Percentiles rank a stretch among this genome's conserved stretches.
Evolutionary conservation across 1,139 yeast genomes (phyloP).

Genomic region (Saccharomyces hybrid): DNA sequence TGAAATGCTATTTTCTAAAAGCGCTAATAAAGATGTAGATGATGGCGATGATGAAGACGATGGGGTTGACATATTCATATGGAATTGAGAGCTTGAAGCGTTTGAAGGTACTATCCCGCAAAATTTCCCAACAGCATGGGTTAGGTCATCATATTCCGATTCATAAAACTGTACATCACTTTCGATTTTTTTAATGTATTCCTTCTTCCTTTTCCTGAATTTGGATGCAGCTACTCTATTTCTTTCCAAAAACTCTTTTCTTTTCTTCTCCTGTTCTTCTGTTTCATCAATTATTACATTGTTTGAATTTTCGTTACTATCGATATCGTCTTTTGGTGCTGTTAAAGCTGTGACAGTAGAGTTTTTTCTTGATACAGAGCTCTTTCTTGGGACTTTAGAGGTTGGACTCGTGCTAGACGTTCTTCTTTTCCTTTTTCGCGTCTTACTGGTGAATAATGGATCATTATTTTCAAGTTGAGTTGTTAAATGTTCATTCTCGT

Average conservation of each 20-base stretch:
- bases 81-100: not conserved
- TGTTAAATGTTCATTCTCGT: not conserved
- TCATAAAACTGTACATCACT: slow-evolving; percentile 63
- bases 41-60: slow-evolving; percentile 9
- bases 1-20: slow-evolving; percentile 20
- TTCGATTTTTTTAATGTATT: slow-evolving; percentile 76
- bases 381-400: slow-evolving; percentile 1
- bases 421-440: not conserved
- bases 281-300: slow-evolving; percentile 16
- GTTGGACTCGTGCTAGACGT: slow-evolving; percentile 11
- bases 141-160: slow-evolving; percentile 60
- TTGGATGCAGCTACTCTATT: slow-evolving; percentile 93
- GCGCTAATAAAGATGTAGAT: slow-evolving; percentile 14
- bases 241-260: slow-evolving; percentile 78
- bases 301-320: slow-evolving; percentile 10
- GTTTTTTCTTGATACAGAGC: not conserved
- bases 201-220: slow-evolving; percentile 91
- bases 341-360: not conserved
- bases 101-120: slow-evolving; percentile 14
- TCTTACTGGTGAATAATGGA: not conserved
- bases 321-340: slow-evolving; percentile 3
- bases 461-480: not conserved
- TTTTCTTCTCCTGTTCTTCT: slow-evolving; percentile 51
- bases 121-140: slow-evolving; percentile 24
- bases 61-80: not conserved